Evolutionary conservation across 306 rosid species (phyloP).

Genomic region (Vigna unguiculata): DNA sequence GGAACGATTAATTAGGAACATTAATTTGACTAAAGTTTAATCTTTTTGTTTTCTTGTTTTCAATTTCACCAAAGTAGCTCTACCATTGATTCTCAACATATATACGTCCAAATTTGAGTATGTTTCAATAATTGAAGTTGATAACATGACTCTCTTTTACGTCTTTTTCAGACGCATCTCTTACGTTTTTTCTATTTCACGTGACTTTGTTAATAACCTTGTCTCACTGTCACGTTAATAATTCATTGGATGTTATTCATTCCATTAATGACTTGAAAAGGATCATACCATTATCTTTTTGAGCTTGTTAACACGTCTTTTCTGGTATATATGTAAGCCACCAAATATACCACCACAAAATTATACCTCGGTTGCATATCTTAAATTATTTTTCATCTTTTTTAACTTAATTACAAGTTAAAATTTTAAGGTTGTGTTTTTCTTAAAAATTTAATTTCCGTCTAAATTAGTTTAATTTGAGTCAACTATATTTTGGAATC

Average conservation of each 20-base stretch:
- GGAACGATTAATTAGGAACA: slow-evolving; percentile 37
- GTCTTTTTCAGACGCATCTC: not conserved
- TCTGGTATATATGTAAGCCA: too few relatives aligned
- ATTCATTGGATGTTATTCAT: not conserved
- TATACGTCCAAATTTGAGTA: slow-evolving; percentile 16
- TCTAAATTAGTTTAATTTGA: too few relatives aligned
- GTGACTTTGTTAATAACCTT: slow-evolving; percentile 25
- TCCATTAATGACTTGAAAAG: slow-evolving; percentile 7
- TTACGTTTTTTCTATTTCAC: slow-evolving; percentile 10
- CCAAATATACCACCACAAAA: too few relatives aligned
- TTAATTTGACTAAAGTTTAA: slow-evolving; percentile 36
- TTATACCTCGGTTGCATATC: too few relatives aligned
- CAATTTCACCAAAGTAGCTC: slow-evolving; percentile 42
- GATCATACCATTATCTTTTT: not conserved
- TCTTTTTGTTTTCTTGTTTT: not conserved
- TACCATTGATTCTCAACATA: slow-evolving; percentile 35
- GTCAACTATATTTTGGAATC: too few relatives aligned
- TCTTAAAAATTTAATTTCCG: too few relatives aligned
- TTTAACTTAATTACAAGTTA: too few relatives aligned
- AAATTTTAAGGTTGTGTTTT: too few relatives aligned
- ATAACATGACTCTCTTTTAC: slow-evolving; percentile 25
- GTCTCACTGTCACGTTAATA: not conserved
- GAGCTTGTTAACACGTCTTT: not conserved
- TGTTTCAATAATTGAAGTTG: slow-evolving; percentile 23
- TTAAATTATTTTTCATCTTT: too few relatives aligned